Evolutionary conservation across 495 filamentous ascomycete genomes (phyloP).

Genomic region (Aspergillus asperescens): DNA sequence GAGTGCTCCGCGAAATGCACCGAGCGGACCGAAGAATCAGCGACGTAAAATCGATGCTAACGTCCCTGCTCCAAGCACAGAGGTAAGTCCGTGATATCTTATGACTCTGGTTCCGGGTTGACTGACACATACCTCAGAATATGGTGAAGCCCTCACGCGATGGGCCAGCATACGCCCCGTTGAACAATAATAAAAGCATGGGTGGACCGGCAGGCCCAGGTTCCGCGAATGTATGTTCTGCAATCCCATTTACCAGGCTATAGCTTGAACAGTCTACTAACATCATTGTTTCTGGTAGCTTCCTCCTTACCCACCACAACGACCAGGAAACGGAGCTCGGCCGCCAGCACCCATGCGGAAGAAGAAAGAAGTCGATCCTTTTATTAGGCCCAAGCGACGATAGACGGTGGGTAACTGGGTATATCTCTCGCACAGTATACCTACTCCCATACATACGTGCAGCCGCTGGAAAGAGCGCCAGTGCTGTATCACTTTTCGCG

Average conservation of each 20-base stretch:
- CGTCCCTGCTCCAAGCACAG: slow-evolving; percentile 19
- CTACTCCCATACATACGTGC: background rate
- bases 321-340: slow-evolving; percentile 19
- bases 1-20: slow-evolving; percentile 19
- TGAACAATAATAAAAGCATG: slow-evolving; percentile 12
- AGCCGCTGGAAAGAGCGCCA: background rate
- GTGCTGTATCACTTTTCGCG: background rate
- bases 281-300: slow-evolving; percentile 10
- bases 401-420: slow-evolving; percentile 6
- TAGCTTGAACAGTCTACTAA: slow-evolving; percentile 8
- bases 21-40: slow-evolving; percentile 22
- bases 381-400: slow-evolving; percentile 48
- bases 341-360: slow-evolving; percentile 40
- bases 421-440: background rate
- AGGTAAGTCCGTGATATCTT: slow-evolving; percentile 26
- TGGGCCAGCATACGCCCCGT: slow-evolving; percentile 27
- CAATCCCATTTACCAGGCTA: background rate
- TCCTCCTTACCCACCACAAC: slow-evolving; percentile 11
- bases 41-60: slow-evolving; percentile 28
- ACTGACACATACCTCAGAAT: slow-evolving; percentile 19
- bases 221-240: slow-evolving; percentile 22
- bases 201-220: slow-evolving; percentile 10
- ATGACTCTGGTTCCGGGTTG: background rate
- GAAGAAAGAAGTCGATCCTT: slow-evolving; percentile 47
- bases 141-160: slow-evolving; percentile 40